Conservation (phyloP, 2,329 filamentous ascomycete species). For the Ascomycota sp. region DNA sequence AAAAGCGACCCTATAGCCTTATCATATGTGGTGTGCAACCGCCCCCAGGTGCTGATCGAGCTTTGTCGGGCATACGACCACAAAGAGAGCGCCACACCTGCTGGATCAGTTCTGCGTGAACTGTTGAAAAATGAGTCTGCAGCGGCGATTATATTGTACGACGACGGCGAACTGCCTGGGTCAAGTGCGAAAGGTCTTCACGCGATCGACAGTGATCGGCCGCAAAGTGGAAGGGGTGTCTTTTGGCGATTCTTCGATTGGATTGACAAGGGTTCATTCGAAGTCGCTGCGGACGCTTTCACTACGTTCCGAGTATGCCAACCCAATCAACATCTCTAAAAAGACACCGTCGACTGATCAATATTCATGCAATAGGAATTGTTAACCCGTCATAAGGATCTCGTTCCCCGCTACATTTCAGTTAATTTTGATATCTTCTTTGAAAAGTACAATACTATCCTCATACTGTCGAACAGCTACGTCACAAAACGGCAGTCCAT, state of each 20-base stretch:
- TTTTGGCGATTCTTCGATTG: constrained; percentile 97
- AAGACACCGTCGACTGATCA: background rate
- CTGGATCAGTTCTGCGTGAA: constrained; percentile 75
- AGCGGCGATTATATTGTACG: constrained; percentile 78
- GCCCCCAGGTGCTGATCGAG: constrained; percentile 72
- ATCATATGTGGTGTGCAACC: constrained; percentile 69
- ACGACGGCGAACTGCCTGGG: constrained; percentile 54
- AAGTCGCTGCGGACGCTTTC: constrained; percentile 92
- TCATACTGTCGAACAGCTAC: constrained; percentile 86
- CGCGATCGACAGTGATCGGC: constrained; percentile 55
- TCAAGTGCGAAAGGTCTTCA: constrained; percentile 58
- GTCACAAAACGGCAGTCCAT: constrained; percentile 97
- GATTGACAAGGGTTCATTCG: constrained; percentile 92
- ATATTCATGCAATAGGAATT: too few relatives aligned
- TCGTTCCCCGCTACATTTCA: constrained; percentile 72
- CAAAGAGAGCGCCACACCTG: constrained; percentile 78
- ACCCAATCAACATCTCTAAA: background rate
- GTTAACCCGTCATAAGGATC: constrained; percentile 77
- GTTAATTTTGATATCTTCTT: constrained; percentile 93
- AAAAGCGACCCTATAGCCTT: constrained; percentile 66
- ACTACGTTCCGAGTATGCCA: constrained; percentile 72
- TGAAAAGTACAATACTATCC: constrained; percentile 63
- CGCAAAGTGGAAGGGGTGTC: constrained; percentile 61
- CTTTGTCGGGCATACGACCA: constrained; percentile 79
- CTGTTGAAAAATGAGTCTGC: constrained; percentile 78